phyloP scores from a whole-genome alignment of 1,284 basidiomycete species.

The Xerocomus amazonicus region DNA sequence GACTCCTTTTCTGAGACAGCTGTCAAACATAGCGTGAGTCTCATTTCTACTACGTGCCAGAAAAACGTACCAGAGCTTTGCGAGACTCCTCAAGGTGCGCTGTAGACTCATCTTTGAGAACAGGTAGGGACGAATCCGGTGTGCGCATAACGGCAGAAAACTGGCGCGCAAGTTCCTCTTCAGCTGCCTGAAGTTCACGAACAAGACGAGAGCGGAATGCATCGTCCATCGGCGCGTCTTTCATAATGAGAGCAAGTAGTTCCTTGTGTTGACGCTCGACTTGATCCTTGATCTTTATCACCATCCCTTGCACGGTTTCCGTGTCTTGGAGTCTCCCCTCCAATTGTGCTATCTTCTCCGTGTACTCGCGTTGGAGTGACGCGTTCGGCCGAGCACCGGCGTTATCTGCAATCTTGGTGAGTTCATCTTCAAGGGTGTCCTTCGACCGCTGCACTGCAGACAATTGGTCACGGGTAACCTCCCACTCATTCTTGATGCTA shows the following conservation, averaged over 20 bases:
- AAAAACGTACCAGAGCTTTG: constrained; percentile 56
- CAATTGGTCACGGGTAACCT: constrained; percentile 53
- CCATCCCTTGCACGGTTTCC: constrained; percentile 48
- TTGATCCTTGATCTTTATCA: constrained; percentile 56
- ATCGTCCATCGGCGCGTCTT: constrained; percentile 54
- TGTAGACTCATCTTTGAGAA: constrained; percentile 64
- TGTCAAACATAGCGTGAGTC: constrained; percentile 26
- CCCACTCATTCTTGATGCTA: constrained; percentile 47
- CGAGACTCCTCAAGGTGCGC: constrained; percentile 70
- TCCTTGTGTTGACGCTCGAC: constrained; percentile 69
- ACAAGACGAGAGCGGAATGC: constrained; percentile 64
- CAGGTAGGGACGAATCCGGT: constrained; percentile 44
- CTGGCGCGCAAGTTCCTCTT: constrained; percentile 61
- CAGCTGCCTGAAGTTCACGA: constrained; percentile 63
- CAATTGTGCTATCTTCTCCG: constrained; percentile 59
- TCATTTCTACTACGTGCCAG: neutral
- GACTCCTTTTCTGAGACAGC: constrained; percentile 65
- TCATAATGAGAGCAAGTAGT: constrained; percentile 61
- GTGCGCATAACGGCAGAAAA: constrained; percentile 34
- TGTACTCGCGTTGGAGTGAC: constrained; percentile 56
- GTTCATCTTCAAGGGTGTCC: constrained; percentile 64
- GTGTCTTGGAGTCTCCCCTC: constrained; percentile 62
- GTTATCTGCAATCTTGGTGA: constrained; percentile 64
- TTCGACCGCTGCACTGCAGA: constrained; percentile 56
- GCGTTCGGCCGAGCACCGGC: constrained; percentile 49